Evolutionary conservation across 306 rosid genomes (phyloP), one percentile per base, ranked within the genome.

Genomic region (Cicer pinnatifidum): DNA sequence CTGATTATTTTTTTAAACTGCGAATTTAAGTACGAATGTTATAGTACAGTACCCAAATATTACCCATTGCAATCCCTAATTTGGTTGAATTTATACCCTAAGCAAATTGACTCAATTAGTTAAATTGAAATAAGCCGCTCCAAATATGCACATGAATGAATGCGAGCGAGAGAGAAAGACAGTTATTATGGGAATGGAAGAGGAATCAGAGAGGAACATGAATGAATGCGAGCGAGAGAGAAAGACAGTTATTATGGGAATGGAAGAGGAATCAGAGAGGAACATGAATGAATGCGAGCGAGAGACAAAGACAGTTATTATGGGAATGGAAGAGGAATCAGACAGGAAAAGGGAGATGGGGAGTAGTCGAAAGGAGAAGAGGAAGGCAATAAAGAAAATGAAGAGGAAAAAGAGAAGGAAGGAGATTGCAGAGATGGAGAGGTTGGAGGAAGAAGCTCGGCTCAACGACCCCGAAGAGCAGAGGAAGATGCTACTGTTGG

Each of bases 361-460:
- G 84, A 77, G 76, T 63, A 77, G 76, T 63, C 85, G 98, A 73
- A 91, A 87, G 89, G 96, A 91, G 87, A 94, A 89, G 85, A 85
- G 97, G 85, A 94, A 91, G 77, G 87, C 86, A 38, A 12, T 77
- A 78, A 94, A 89, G 91, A 91, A 85, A 80, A 73, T 82, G 83
- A 94, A 85, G 86, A 83, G 98, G 69, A 89, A 91, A 85, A 88
- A 83, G 75, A 37, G 59, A 0, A 72, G 98, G 78, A 87, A 87
- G 79, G 92, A 89, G 67, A 76, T 62, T 5, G 98, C 98, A 1
- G 76, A 61, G 45, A 85, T 44, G 75, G 85, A 73, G 80, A 86
- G 83, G 1, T 73, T 69, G 76, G 91, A 93, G 74, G 86, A 85
- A 48, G 96, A 86, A 62, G 89, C 75, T 3, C 81, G 78, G 40